Conservation (phyloP, 2,329 filamentous ascomycete species). For the Claviceps sp. region DNA sequence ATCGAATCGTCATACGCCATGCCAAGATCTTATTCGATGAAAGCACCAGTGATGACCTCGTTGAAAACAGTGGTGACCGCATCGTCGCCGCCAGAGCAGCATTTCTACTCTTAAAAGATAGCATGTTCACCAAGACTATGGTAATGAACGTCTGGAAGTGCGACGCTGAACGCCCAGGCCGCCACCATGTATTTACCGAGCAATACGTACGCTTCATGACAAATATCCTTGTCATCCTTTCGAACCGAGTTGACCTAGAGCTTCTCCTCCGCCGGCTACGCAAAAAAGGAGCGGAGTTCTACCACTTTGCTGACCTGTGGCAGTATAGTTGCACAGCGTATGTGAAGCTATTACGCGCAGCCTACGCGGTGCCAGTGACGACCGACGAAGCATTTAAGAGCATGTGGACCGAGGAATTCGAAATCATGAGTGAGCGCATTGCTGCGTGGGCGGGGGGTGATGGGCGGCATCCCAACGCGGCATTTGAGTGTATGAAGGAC, state of each 20-base stretch:
- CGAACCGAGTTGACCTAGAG: slow-evolving; percentile 65
- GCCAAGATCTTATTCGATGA: slow-evolving; percentile 41
- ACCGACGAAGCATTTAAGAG: slow-evolving; percentile 43
- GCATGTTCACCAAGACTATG: slow-evolving; percentile 86
- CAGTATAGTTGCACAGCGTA: slow-evolving; percentile 41
- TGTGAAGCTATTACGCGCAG: slow-evolving; percentile 36
- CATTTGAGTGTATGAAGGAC: slow-evolving; percentile 43
- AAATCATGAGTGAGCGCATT: slow-evolving; percentile 40
- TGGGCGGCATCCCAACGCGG: slow-evolving; percentile 21
- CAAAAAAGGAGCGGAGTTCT: slow-evolving; percentile 66
- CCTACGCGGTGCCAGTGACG: slow-evolving; percentile 30
- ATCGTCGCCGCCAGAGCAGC: slow-evolving; percentile 62
- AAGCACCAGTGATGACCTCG: slow-evolving; percentile 19
- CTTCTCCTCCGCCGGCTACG: slow-evolving; percentile 65
- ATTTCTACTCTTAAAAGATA: slow-evolving; percentile 59
- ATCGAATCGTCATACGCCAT: slow-evolving; percentile 73
- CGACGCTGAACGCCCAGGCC: slow-evolving; percentile 67
- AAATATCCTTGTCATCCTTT: slow-evolving; percentile 56
- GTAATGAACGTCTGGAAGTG: slow-evolving; percentile 92
- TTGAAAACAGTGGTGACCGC: slow-evolving; percentile 21
- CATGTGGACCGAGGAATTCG: slow-evolving; percentile 41
- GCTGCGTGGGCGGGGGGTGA: slow-evolving; percentile 38
- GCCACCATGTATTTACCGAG: slow-evolving; percentile 85
- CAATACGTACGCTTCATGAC: slow-evolving; percentile 78
- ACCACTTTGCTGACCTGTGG: slow-evolving; percentile 49